Conservation (phyloP, 345 rosid species). For the Eutrema japonicum region DNA sequence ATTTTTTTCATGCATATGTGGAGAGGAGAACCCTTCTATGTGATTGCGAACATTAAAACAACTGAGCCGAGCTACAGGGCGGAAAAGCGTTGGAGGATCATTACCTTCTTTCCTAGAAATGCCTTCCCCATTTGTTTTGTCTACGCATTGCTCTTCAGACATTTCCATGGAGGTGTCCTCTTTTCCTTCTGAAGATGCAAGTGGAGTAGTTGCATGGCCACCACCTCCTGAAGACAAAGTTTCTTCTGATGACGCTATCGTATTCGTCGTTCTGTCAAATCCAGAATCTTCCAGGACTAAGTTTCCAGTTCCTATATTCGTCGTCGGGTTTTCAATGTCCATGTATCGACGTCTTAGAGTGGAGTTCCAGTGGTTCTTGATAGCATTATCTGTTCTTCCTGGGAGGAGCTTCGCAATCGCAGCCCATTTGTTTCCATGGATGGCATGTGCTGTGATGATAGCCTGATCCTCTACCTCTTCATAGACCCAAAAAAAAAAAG, state of each 20-base stretch:
- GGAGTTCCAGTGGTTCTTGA: slow-evolving; percentile 92
- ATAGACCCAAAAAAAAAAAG: slow-evolving; percentile 27
- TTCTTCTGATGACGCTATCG: slow-evolving; percentile 72
- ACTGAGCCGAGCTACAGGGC: slow-evolving; percentile 67
- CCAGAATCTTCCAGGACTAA: slow-evolving; percentile 47
- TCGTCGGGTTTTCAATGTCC: slow-evolving; percentile 46
- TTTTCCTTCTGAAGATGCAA: slow-evolving; percentile 60
- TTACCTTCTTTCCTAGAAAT: slow-evolving; percentile 46
- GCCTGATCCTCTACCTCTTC: slow-evolving; percentile 78
- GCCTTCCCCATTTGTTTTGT: slow-evolving; percentile 38
- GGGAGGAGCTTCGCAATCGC: slow-evolving; percentile 75
- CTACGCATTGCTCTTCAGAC: slow-evolving; percentile 50
- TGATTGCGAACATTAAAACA: slow-evolving; percentile 57
- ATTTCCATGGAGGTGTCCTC: slow-evolving; percentile 55
- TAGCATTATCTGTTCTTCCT: slow-evolving; percentile 90
- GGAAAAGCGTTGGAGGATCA: slow-evolving; percentile 63
- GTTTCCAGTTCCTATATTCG: slow-evolving; percentile 41
- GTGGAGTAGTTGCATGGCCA: slow-evolving; percentile 59
- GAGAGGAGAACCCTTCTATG: slow-evolving; percentile 46
- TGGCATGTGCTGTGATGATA: slow-evolving; percentile 65
- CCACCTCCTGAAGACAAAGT: slow-evolving; percentile 59
- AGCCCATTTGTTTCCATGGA: slow-evolving; percentile 92
- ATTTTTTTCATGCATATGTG: slow-evolving; percentile 44
- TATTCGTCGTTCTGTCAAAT: slow-evolving; percentile 49
- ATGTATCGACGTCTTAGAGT: slow-evolving; percentile 61